Percentiles rank a stretch among this genome's conserved stretches.
These are phyloP conservation scores for Coniferiporia sulphurascens DNA, from an alignment of 1,284 basidiomycete species.

Conservation along the genomic window DNA sequence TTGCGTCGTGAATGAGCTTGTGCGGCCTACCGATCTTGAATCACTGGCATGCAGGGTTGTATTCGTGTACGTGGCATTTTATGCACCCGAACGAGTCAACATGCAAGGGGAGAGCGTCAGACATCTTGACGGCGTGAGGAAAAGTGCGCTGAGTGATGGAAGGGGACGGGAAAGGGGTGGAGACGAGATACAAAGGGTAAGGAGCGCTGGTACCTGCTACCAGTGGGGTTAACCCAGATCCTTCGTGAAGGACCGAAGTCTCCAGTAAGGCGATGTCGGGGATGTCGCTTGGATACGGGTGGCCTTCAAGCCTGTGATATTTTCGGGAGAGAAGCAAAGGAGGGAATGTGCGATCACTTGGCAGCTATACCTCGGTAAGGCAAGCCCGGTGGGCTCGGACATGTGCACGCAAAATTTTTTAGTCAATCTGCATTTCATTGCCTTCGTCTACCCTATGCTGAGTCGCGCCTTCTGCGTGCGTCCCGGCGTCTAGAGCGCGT, in stretches of 20 bases:
- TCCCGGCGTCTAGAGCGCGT: slow-evolving; percentile 33
- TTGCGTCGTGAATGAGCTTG: no score
- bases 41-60: no score
- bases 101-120: neutral
- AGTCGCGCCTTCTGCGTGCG: neutral
- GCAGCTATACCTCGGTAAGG: neutral
- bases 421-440: slow-evolving; percentile 17
- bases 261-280: slow-evolving; percentile 7
- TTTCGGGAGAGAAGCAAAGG: neutral
- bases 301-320: neutral
- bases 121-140: neutral
- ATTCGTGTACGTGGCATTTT: no score
- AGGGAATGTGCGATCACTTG: neutral
- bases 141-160: neutral
- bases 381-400: neutral
- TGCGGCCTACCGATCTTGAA: no score
- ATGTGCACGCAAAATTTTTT: neutral
- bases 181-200: neutral
- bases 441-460: slow-evolving; percentile 14
- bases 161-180: neutral
- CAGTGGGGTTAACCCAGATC: neutral
- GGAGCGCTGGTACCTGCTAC: neutral
- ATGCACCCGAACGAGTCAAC: no score
- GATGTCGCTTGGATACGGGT: slow-evolving; percentile 16
- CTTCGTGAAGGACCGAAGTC: no score